Percentiles rank a stretch among this genome's conserved stretches.
These are phyloP conservation scores for Globisporangium cystogenes DNA, from an alignment of 352 stramenopile genomes.

Conservation along the genomic window DNA sequence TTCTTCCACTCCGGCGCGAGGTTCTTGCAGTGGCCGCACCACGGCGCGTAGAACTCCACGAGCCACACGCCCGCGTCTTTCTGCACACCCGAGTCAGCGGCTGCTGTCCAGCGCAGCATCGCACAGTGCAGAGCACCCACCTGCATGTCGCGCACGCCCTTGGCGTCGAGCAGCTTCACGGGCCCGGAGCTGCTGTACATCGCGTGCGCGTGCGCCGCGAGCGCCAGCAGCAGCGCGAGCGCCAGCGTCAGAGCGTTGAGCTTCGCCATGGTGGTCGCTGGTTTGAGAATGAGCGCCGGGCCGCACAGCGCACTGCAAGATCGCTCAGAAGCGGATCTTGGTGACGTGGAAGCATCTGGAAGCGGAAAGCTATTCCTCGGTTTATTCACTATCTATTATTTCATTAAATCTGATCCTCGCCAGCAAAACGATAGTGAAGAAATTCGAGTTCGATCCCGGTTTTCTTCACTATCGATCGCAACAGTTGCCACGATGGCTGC, in stretches of 20 bases:
- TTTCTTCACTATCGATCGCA: no score
- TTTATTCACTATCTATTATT: no score
- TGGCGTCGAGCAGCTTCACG: conserved; percentile 67
- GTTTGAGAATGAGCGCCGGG: background rate
- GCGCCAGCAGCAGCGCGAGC: conserved; percentile 16
- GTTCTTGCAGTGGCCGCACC: conserved; percentile 94
- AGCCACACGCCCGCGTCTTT: conserved; percentile 85
- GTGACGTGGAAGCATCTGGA: no score
- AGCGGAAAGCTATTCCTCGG: no score
- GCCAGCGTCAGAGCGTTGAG: conserved; percentile 9
- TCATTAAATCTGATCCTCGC: no score
- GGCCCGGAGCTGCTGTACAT: conserved; percentile 65
- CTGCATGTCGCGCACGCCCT: conserved; percentile 67
- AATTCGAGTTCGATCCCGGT: no score
- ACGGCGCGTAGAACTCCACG: conserved; percentile 95
- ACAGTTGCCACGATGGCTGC: no score
- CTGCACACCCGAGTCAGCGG: no score
- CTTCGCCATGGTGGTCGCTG: conserved; percentile 9
- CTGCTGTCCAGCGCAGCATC: no score
- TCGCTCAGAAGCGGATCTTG: no score
- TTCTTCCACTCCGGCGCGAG: conserved; percentile 91
- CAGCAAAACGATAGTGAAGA: no score
- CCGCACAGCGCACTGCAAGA: background rate
- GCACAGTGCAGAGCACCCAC: no score
- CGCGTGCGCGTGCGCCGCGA: conserved; percentile 25